phyloP scores from a whole-genome alignment of 495 filamentous ascomycete species.

The Aspergillus sparsus region DNA sequence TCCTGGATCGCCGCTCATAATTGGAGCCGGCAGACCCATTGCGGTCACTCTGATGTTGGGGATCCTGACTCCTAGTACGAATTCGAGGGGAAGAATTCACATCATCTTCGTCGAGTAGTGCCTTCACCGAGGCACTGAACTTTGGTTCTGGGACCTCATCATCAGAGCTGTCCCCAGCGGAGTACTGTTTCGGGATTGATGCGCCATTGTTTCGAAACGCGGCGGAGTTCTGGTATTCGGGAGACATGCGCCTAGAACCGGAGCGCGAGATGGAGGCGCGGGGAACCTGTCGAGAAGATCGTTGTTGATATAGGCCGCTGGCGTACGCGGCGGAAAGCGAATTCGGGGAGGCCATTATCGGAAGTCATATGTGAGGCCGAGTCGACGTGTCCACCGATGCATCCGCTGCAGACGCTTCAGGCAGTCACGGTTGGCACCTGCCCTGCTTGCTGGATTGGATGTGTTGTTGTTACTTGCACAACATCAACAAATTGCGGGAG shows the following conservation, averaged over 20 bases:
- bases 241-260: constrained; percentile 44
- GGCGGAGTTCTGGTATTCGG: constrained; percentile 30
- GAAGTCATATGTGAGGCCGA: constrained; percentile 21
- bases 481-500: constrained; percentile 23
- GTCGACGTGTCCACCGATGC: constrained; percentile 24
- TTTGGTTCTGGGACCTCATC: constrained; percentile 73
- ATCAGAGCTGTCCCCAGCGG: constrained; percentile 70
- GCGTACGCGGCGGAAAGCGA: constrained; percentile 42
- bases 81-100: constrained; percentile 54
- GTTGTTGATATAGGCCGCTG: constrained; percentile 38
- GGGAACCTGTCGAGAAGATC: constrained; percentile 41
- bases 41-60: constrained; percentile 34
- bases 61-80: constrained; percentile 40
- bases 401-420: constrained; percentile 18
- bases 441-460: constrained; percentile 10
- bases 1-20: constrained; percentile 42
- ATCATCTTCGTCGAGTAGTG: constrained; percentile 67
- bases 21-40: constrained; percentile 28
- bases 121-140: constrained; percentile 77
- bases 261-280: constrained; percentile 45
- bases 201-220: constrained; percentile 25
- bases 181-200: constrained; percentile 37
- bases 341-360: constrained; percentile 44
- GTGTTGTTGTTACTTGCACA: constrained; percentile 18
- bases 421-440: constrained; percentile 17